Base-by-base conservation (phyloP, 2,329 filamentous ascomycete species). In the Alternaria sp. region DNA sequence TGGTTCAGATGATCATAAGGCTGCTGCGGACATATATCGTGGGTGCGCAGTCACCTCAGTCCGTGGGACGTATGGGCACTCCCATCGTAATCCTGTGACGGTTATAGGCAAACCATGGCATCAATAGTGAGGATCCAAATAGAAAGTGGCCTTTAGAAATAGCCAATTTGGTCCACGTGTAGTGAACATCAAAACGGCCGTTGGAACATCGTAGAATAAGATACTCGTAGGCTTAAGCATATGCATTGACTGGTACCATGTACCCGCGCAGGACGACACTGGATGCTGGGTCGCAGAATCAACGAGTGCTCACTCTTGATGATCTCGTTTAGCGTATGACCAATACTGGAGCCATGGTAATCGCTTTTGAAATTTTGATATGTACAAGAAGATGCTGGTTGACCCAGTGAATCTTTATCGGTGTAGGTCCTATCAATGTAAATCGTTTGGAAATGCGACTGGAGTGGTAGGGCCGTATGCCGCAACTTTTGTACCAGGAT, bases 401-500 rank as follows among this genome's bases (percentile, higher is more conserved):
- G 23, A 21, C 14, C 18, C n/a, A 37, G 23, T 45, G 49, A 15
- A 41, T 53, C 30, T 53, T 33, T 53, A 23, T 10, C 21, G 37
- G 49, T 25, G 30, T 53, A 15, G 20, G 9, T 41, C 30, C 49
- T 53, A 53, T 33, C 49, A 53, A 53, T n/a, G 30, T 53, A 53
- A 41, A 41, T 41, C 49, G 49, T 37, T 37, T 37, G 44, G 30
- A 14, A 18, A 49, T 33, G 23, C 21, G 26, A 57, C 28, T 55
- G 33, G 12, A 44, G 47, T 61, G 58, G 56, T 57, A 23, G 30
- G 28, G 10, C 10, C 33, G 44, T 47, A 44, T 33, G 49, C 41
- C 30, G 23, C 44, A 55, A 55, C 58, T 45, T 44, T 44, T 33
- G 41, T 44, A 61, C 53, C 58, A 44, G 56, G 26, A 50, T 53